These are phyloP conservation scores for Talaromyces wortmannii DNA, from an alignment of 495 filamentous ascomycete genomes.

Conservation along the genomic window DNA sequence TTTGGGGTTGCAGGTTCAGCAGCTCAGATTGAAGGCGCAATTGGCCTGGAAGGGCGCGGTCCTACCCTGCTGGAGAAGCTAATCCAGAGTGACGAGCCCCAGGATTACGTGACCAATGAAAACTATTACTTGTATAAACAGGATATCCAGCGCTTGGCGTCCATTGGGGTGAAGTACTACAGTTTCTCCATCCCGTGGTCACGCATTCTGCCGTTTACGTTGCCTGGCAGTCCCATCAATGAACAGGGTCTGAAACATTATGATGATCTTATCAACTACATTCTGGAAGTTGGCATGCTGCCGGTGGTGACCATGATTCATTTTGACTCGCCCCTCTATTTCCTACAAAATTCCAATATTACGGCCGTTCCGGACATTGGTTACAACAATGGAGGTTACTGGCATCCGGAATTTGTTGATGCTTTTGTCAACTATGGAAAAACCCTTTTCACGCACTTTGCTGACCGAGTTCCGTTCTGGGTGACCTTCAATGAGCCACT, in stretches of 20 bases:
- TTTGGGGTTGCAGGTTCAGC: constrained; percentile 46
- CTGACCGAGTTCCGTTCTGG: constrained; percentile 37
- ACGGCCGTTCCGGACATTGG: constrained; percentile 18
- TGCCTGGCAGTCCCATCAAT: constrained; percentile 36
- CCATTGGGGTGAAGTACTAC: constrained; percentile 43
- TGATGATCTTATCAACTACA: constrained; percentile 36
- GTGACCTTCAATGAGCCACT: constrained; percentile 39
- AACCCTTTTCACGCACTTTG: constrained; percentile 31
- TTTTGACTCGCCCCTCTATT: constrained; percentile 29
- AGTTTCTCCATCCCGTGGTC: constrained; percentile 39
- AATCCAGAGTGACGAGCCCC: constrained; percentile 9
- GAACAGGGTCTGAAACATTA: constrained; percentile 36
- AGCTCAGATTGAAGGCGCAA: constrained; percentile 42
- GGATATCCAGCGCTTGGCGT: constrained; percentile 39
- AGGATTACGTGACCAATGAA: constrained; percentile 34
- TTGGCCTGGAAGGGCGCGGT: constrained; percentile 33
- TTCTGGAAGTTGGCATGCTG: constrained; percentile 30
- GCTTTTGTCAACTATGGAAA: constrained; percentile 32
- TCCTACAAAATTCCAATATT: constrained; percentile 16
- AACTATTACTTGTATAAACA: constrained; percentile 47
- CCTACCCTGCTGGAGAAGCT: constrained; percentile 31
- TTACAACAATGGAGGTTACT: constrained; percentile 24
- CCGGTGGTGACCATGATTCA: constrained; percentile 37
- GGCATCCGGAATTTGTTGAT: constrained; percentile 25
- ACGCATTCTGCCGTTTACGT: constrained; percentile 35